Percentiles rank a stretch among this genome's conserved stretches.
phyloP scores from a whole-genome alignment of 1,139 yeast genomes.

The Kodamaea arcana region DNA sequence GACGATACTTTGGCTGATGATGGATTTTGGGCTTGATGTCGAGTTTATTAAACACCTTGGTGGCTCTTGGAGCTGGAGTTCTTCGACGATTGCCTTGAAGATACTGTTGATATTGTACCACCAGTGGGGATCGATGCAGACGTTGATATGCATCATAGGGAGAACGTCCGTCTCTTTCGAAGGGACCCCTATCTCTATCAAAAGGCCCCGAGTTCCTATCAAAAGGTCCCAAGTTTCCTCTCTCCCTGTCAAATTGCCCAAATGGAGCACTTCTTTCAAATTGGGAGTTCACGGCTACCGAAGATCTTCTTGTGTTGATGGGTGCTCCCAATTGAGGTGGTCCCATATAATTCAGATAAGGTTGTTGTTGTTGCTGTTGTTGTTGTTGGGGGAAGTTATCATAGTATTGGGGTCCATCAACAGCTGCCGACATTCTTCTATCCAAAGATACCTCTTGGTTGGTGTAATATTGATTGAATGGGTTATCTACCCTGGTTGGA shows the following conservation, averaged over 20 bases:
- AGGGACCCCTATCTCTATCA: slow-evolving; percentile 5
- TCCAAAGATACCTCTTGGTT: slow-evolving; percentile 38
- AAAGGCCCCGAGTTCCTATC: slow-evolving; percentile 9
- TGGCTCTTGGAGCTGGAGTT: slow-evolving; percentile 38
- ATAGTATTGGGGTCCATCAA: slow-evolving; percentile 20
- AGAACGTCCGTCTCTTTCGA: slow-evolving; percentile 7
- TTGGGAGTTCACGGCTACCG: slow-evolving; percentile 7
- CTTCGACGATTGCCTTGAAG: slow-evolving; percentile 17
- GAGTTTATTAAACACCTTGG: slow-evolving; percentile 34
- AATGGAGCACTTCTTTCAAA: neutral
- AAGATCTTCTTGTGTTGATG: slow-evolving; percentile 9
- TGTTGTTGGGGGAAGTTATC: slow-evolving; percentile 2
- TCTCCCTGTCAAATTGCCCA: slow-evolving; percentile 7
- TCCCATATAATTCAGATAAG: slow-evolving; percentile 3
- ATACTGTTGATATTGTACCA: slow-evolving; percentile 37
- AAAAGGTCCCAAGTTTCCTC: slow-evolving; percentile 8
- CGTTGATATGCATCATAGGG: too few relatives aligned
- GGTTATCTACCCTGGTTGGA: slow-evolving; percentile 47
- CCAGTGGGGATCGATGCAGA: slow-evolving; percentile 32
- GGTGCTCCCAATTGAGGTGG: slow-evolving; percentile 7
- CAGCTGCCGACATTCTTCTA: slow-evolving; percentile 45
- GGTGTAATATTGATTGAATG: slow-evolving; percentile 44
- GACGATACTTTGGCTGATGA: slow-evolving; percentile 67
- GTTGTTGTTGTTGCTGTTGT: slow-evolving; percentile 4
- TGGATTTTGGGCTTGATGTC: slow-evolving; percentile 66